phyloP scores from a whole-genome alignment of 2,329 filamentous ascomycete genomes.

The Myriosclerotinia curreyana region DNA sequence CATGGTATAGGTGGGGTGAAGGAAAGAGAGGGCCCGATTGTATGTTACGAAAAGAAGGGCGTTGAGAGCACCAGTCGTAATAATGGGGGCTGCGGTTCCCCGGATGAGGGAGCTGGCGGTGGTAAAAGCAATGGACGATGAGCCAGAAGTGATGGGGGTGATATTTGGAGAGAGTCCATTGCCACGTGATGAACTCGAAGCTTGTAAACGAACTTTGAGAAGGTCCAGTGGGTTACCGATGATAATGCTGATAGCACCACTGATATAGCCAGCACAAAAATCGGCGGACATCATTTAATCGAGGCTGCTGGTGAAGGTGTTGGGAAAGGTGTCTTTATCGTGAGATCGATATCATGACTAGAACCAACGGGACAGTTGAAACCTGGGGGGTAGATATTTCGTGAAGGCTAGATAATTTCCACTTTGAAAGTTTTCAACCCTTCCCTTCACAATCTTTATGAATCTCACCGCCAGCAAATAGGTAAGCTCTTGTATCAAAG shows the following conservation, averaged over 20 bases:
- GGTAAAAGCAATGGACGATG: conserved; percentile 40
- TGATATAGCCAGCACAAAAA: conserved; percentile 91
- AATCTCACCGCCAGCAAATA: too few relatives aligned
- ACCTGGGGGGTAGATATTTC: too few relatives aligned
- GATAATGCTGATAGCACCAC: conserved; percentile 79
- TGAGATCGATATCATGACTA: conserved; percentile 9
- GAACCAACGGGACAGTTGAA: neutral
- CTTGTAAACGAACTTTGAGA: conserved; percentile 78
- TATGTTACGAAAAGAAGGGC: conserved; percentile 87
- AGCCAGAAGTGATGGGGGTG: conserved; percentile 25
- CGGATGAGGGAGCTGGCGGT: conserved; percentile 46
- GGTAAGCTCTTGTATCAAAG: too few relatives aligned
- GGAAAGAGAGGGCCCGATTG: conserved; percentile 70
- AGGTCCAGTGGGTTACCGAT: conserved; percentile 85
- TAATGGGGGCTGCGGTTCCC: conserved; percentile 78
- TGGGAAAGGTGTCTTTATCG: neutral
- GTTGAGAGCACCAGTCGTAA: conserved; percentile 89
- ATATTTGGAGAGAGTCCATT: conserved; percentile 2
- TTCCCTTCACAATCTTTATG: too few relatives aligned
- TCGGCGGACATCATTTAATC: conserved; percentile 52
- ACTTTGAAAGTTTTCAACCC: too few relatives aligned
- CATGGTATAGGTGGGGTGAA: conserved; percentile 47
- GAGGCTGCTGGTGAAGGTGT: neutral
- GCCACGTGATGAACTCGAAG: conserved; percentile 42
- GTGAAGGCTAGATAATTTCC: too few relatives aligned